Base-by-base conservation (phyloP, 2,329 filamentous ascomycete species). In the Pyrenophora seminiperda region DNA sequence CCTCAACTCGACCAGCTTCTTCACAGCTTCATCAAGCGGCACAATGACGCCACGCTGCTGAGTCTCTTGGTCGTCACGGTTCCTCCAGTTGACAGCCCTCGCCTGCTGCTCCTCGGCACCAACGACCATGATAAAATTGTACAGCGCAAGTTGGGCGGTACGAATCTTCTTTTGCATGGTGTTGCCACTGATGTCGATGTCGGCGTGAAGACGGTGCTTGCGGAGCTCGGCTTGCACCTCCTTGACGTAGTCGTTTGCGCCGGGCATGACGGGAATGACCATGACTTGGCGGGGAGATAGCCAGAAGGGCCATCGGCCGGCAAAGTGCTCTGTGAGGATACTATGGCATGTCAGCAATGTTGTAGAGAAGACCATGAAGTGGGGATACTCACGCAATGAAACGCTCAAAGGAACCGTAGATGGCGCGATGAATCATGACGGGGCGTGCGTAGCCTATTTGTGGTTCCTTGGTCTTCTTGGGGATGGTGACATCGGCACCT, bases 141-240 rank as follows among this genome's bases (percentile, higher is more conserved):
- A 93, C 74, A 91, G 87, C 43, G 86, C 81, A 63, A 93, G 74
- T 75, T 94, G 90, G 11, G 86, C 90, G 47, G 83, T 91, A 62
- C 89, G 86, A 61, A 94, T 91, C 84, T 94, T 94, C 83, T 94
- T 93, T 73, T 91, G 87, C 76, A 94, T 84, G 5, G 89, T 94
- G 76, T 93, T 91, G 65, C 88, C 85, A 61, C 83, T 83, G 42
- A 88, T 78, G 69, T 90, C 87, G 51, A 87, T 79, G 70, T 90
- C 87, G 68, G 84, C 83, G 66, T 87, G 88, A 73, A 93, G 83
- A 40, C 80, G 80, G 71, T 86, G 80, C 53, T 81, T 79, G 67
- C 86, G 83, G 76, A 92, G 87, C 54, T 86, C 77, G 52, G 75
- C 73, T 66, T 88, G 84, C 5, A 93, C 84, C 73, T 93, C 88